Evolutionary conservation across 164 flowering plant genomes (phyloP).

Genomic region (Magnolia changhungtana): DNA sequence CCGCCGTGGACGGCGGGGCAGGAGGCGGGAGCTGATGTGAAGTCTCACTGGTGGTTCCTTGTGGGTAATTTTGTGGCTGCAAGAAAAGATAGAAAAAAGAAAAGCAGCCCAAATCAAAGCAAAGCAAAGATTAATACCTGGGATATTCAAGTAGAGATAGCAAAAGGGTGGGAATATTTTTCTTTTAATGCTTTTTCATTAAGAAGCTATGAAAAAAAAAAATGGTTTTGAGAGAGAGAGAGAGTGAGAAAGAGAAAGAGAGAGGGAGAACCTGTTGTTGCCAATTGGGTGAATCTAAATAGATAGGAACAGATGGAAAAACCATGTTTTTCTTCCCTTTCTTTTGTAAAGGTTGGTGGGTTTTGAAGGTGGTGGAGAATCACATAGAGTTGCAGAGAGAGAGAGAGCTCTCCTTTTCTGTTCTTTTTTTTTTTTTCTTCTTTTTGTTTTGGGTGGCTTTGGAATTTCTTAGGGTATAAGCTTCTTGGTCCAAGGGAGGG

Average conservation of each 20-base stretch:
- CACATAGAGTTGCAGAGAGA: constrained; percentile 38
- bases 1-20: constrained; percentile 17
- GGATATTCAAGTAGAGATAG: constrained; percentile 47
- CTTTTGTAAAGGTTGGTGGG: constrained; percentile 57
- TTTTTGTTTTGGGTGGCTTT: constrained; percentile 2
- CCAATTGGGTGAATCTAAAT: constrained; percentile 86
- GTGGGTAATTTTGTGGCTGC: constrained; percentile 45
- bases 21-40: constrained; percentile 24
- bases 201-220: constrained; percentile 27
- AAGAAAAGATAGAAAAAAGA: constrained; percentile 12
- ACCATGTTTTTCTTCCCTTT: constrained; percentile 50
- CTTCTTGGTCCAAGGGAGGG: constrained; percentile 26
- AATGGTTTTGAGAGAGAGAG: constrained; percentile 16
- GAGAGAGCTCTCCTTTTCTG: constrained; percentile 11
- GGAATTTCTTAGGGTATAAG: constrained; percentile 50
- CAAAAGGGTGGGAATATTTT: constrained; percentile 37
- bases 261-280: constrained; percentile 54
- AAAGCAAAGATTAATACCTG: constrained; percentile 22
- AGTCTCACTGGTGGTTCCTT: constrained; percentile 22
- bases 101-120: constrained; percentile 13
- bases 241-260: constrained; percentile 15
- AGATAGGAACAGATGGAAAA: constrained; percentile 66
- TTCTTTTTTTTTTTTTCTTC: constrained; percentile 22
- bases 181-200: constrained; percentile 35
- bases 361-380: constrained; percentile 57